These are phyloP conservation scores for Adansonia grandidieri DNA, from an alignment of 441 rosid species.

Conservation along the genomic window DNA sequence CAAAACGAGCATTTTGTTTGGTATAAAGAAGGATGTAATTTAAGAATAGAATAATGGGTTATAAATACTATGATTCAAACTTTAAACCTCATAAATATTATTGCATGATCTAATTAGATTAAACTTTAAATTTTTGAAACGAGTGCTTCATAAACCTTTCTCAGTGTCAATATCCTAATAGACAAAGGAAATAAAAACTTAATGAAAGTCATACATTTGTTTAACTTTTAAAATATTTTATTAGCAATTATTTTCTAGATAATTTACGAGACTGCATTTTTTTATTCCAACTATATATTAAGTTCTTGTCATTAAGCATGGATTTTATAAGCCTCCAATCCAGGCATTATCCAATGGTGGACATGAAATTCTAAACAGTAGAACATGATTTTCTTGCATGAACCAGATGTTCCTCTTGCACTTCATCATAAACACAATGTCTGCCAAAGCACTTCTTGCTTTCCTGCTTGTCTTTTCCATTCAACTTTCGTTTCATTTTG, in stretches of 20 bases:
- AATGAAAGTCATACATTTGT: background rate
- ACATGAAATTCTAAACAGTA: slow-evolving; percentile 39
- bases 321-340: background rate
- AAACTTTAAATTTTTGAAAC: too few relatives aligned
- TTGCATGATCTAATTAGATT: too few relatives aligned
- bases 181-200: too few relatives aligned
- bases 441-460: slow-evolving; percentile 47
- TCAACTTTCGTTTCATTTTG: slow-evolving; percentile 40
- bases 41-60: too few relatives aligned
- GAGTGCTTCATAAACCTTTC: too few relatives aligned
- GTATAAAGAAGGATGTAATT: too few relatives aligned
- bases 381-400: slow-evolving; percentile 59
- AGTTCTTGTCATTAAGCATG: background rate
- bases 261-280: background rate
- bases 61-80: too few relatives aligned
- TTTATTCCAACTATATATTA: background rate
- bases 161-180: too few relatives aligned
- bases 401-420: slow-evolving; percentile 38
- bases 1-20: too few relatives aligned
- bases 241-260: background rate
- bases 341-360: background rate
- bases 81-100: too few relatives aligned
- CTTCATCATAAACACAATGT: slow-evolving; percentile 45
- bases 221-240: background rate
- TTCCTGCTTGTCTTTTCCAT: slow-evolving; percentile 44